Evolutionary conservation across 2,329 filamentous ascomycete genomes (phyloP), one percentile per base, ranked within the genome.

Genomic region (Thermomyces lanuginosus): DNA sequence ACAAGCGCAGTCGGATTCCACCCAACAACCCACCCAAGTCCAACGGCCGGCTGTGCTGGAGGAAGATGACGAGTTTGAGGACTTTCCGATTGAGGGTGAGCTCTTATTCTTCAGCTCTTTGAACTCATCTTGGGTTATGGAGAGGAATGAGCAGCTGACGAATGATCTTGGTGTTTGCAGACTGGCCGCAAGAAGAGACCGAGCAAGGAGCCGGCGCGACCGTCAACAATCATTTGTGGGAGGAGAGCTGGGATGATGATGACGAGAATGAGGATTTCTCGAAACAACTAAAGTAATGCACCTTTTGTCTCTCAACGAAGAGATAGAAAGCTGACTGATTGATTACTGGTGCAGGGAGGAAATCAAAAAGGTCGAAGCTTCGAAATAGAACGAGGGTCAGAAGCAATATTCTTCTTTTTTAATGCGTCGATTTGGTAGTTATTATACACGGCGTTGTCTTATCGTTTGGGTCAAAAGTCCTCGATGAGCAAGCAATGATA

Each of bases 231-330:
- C 84, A 95, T 60, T 64, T 98, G 29, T 98, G 89, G 89, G 89
- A 98, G 58, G 89, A 98, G 66, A 93, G 83, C 65, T 98, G 89
- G 89, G 89, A 98, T 49, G 89, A 98, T 48, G 86, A 95, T 52
- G 89, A 95, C 58, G 89, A 82, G 39, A 89, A 69, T 45, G 89
- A 98, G 51, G 89, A 98, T 48, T 98, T 98, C 54, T 89, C 83
- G 8, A 71, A 79, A 46, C 86, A 95, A 63, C 61, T 98, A 48
- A 91, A 82, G 86, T 92, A 56, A 40, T 28, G 15, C 18, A 24
- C n/a, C 21, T 19, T 21, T 16, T 10, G 22, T 15, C 11, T 21
- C 22, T 32, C 21, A 8, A 26, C 10, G 17, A 21, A 22, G 17
- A 17, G 2, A 19, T 7, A 13, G n/a, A 1, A n/a, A 24, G 9